Conservation (phyloP, 306 rosid species). For the Morella rubra region DNA sequence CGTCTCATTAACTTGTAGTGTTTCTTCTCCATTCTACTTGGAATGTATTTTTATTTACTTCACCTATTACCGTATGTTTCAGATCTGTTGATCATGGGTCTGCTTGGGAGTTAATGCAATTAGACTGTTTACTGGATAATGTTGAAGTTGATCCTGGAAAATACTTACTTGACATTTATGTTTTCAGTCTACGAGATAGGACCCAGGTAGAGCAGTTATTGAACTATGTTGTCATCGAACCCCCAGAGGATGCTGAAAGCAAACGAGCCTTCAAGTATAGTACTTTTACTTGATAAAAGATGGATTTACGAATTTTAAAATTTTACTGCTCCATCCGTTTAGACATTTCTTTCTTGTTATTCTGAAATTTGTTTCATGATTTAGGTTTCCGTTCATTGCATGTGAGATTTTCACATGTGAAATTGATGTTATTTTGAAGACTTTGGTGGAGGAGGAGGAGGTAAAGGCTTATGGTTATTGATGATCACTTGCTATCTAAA, state of each 20-base stretch:
- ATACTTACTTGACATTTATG: conserved; percentile 9
- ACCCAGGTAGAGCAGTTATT: conserved; percentile 92
- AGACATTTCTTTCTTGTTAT: conserved; percentile 29
- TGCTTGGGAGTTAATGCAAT: conserved; percentile 19
- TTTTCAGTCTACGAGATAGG: conserved; percentile 81
- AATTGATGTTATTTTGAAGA: conserved; percentile 96
- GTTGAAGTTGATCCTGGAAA: conserved; percentile 26
- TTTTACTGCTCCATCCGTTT: conserved; percentile 1
- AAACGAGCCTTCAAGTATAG: conserved; percentile 88
- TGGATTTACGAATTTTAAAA: conserved; percentile 12
- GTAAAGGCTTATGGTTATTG: conserved; percentile 39
- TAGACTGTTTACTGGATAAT: conserved; percentile 14
- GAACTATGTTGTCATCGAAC: conserved; percentile 78
- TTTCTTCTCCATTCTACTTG: conserved; percentile 20
- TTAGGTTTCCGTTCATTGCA: conserved; percentile 94
- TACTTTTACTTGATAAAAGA: conserved; percentile 18
- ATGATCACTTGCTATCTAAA: conserved; percentile 9
- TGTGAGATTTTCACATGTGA: conserved; percentile 98
- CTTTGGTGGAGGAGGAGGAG: conserved; percentile 98
- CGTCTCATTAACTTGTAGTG: conserved; percentile 92
- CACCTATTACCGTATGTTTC: background rate
- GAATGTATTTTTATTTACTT: background rate
- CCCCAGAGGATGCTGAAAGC: conserved; percentile 90
- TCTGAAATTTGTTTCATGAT: conserved; percentile 26
- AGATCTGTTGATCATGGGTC: background rate